A percentile compares a stretch with the other conserved stretches of the same genome.
phyloP scores from a whole-genome alignment of 768 basidiomycete species.

The Tulasnella sp. region DNA sequence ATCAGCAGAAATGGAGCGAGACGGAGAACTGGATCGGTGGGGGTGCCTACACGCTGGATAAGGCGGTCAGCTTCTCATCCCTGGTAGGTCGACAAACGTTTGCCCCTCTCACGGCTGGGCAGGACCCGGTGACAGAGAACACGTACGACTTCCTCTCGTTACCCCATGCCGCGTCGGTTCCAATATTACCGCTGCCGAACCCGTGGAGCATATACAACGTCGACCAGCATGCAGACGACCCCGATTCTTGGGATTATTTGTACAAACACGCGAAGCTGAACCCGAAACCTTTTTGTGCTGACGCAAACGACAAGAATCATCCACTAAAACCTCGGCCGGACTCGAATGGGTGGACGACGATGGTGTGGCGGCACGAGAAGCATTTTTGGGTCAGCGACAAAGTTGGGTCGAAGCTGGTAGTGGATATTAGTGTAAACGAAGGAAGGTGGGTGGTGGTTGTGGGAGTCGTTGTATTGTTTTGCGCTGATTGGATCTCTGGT shows the following conservation, averaged over 20 bases:
- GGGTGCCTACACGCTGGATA: neutral
- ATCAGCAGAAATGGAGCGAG: neutral
- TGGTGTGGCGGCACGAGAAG: conserved; percentile 11
- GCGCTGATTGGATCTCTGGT: neutral
- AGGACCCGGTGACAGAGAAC: neutral
- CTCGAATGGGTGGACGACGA: conserved; percentile 6
- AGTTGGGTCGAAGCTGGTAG: neutral
- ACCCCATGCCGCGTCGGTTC: neutral
- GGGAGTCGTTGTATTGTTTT: neutral
- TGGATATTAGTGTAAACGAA: conserved; percentile 8
- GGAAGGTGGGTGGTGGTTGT: neutral
- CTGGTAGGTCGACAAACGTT: neutral
- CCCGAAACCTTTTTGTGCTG: conserved; percentile 3
- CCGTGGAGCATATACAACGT: neutral
- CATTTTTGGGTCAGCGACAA: conserved; percentile 11
- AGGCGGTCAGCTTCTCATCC: neutral
- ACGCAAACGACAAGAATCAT: neutral
- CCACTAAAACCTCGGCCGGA: neutral
- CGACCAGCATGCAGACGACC: neutral
- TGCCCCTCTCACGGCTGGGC: neutral
- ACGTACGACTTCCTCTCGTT: conserved; percentile 5
- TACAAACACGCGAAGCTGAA: neutral
- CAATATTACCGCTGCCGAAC: neutral
- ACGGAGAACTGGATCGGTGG: conserved; percentile 3
- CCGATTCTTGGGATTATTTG: neutral